A percentile compares a stretch with the other conserved stretches of the same genome.
Conservation (phyloP, 306 rosid genomes). For the Malus fusca region DNA sequence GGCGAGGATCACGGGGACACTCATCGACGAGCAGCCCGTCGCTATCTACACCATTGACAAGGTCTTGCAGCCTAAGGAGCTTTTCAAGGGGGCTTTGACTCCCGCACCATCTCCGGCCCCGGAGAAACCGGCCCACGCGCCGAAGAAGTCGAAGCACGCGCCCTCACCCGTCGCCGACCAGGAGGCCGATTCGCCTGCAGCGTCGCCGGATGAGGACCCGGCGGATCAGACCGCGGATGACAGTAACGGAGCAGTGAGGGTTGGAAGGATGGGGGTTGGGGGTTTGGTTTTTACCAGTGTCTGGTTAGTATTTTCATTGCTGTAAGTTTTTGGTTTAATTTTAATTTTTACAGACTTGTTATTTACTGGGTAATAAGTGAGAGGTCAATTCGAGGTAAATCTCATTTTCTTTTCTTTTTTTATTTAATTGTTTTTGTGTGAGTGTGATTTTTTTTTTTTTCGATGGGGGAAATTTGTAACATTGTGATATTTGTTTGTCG, state of each 20-base stretch:
- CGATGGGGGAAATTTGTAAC: neutral
- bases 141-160: conserved; percentile 27
- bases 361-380: neutral
- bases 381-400: neutral
- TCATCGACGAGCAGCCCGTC: conserved; percentile 59
- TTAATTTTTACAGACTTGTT: neutral
- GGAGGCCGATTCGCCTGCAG: conserved; percentile 24
- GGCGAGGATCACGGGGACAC: conserved; percentile 57
- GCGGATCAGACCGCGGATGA: conserved; percentile 57
- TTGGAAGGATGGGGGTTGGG: conserved; percentile 23
- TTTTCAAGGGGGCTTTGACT: conserved; percentile 48
- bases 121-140: conserved; percentile 47
- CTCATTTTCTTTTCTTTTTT: neutral
- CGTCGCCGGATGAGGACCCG: conserved; percentile 27
- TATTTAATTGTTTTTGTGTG: neutral
- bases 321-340: conserved; percentile 21
- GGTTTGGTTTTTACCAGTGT: conserved; percentile 1
- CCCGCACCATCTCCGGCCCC: conserved; percentile 61
- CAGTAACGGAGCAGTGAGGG: conserved; percentile 23
- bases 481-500: neutral
- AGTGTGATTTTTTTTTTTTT: neutral
- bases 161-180: conserved; percentile 9
- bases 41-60: conserved; percentile 48
- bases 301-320: conserved; percentile 26
- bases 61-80: conserved; percentile 64